These are phyloP conservation scores for Niebla homalea DNA, from an alignment of 495 filamentous ascomycete species.

Conservation along the genomic window DNA sequence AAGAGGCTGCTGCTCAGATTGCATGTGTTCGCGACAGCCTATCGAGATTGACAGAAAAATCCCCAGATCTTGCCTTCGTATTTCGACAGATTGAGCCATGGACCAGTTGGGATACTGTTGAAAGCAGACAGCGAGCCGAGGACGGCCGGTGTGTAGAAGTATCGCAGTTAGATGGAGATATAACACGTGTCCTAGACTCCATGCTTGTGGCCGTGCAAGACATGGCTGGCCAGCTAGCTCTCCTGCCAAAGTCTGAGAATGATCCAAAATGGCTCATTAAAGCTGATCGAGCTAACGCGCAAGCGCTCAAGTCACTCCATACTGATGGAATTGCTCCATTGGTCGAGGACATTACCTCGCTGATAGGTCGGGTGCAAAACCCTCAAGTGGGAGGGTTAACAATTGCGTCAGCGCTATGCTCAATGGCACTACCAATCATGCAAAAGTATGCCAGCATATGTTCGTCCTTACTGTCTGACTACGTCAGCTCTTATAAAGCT, in stretches of 20 bases:
- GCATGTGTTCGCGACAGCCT: constrained; percentile 32
- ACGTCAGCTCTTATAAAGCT: constrained; percentile 46
- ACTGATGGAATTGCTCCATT: constrained; percentile 38
- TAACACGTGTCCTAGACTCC: constrained; percentile 48
- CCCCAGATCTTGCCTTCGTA: constrained; percentile 49
- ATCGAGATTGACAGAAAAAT: constrained; percentile 25
- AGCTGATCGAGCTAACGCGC: constrained; percentile 43
- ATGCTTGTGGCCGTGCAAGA: constrained; percentile 64
- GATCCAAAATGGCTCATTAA: constrained; percentile 50
- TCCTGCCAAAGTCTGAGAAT: constrained; percentile 38
- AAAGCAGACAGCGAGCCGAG: constrained; percentile 4
- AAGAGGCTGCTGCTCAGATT: constrained; percentile 32
- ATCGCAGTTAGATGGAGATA: constrained; percentile 36
- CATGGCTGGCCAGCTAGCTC: constrained; percentile 26
- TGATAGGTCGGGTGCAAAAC: constrained; percentile 37
- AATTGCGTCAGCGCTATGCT: constrained; percentile 46
- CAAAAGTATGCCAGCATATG: constrained; percentile 56
- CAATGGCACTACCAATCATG: constrained; percentile 57
- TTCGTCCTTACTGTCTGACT: constrained; percentile 35
- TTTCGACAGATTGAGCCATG: constrained; percentile 46
- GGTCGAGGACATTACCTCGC: constrained; percentile 35
- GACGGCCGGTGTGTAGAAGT: constrained; percentile 17
- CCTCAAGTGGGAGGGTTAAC: constrained; percentile 27
- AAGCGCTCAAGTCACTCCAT: constrained; percentile 44
- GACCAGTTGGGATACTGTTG: constrained; percentile 18